phyloP scores from a whole-genome alignment of 192 early-diverging fungal genomes.

The Haplosporangium gracile region DNA sequence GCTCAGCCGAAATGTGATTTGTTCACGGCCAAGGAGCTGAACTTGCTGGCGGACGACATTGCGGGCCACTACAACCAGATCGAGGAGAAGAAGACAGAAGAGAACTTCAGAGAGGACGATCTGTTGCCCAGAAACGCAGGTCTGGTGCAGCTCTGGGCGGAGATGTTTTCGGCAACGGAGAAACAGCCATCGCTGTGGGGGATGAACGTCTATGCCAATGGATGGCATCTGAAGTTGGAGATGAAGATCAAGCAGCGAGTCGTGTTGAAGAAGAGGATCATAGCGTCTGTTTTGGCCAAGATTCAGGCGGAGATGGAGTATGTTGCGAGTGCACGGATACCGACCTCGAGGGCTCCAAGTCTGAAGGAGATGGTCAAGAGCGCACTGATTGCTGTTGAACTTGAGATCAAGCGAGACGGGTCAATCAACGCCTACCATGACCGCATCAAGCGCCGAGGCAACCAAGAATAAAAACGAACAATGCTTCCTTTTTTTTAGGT shows the following conservation, averaged over 20 bases:
- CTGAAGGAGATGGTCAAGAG: conserved; percentile 6
- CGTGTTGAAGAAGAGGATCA: neutral
- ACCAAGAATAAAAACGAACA: neutral
- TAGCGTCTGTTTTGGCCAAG: neutral
- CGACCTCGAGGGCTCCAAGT: neutral
- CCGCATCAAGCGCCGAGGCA: neutral
- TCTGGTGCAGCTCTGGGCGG: neutral
- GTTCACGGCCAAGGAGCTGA: neutral
- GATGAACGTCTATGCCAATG: neutral
- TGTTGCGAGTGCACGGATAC: neutral
- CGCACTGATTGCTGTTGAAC: neutral
- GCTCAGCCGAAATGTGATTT: neutral
- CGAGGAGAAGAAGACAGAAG: neutral
- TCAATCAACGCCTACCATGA: conserved; percentile 2
- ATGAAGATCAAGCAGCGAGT: neutral
- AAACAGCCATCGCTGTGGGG: neutral
- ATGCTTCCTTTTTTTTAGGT: neutral
- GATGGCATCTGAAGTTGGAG: neutral
- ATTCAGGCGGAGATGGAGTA: neutral
- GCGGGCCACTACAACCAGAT: neutral
- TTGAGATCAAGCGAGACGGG: neutral
- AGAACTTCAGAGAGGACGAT: neutral
- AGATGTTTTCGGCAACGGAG: neutral
- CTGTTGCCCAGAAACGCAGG: neutral
- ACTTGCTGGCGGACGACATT: conserved; percentile 5